Percentiles rank a stretch among this genome's conserved stretches.
Evolutionary conservation across 441 rosid genomes (phyloP).

Genomic region (Gossypium laxum): DNA sequence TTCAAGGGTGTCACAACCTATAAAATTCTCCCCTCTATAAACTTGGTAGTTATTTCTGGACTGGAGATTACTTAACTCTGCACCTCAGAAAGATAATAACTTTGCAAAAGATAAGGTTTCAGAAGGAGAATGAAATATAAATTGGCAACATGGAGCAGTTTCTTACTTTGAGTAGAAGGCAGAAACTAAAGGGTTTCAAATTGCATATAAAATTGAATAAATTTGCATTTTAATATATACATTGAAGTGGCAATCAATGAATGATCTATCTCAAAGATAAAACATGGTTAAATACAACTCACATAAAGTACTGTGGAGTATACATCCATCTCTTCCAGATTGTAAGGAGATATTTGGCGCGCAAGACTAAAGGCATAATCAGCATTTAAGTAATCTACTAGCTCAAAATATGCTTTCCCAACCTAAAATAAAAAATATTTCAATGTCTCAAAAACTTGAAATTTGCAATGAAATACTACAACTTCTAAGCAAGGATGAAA

Average conservation of each 20-base stretch:
- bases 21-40: neutral
- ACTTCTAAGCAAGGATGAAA: neutral
- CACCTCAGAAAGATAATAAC: neutral
- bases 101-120: neutral
- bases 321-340: slow-evolving; percentile 70
- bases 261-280: neutral
- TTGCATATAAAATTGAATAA: slow-evolving; percentile 3
- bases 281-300: slow-evolving; percentile 26
- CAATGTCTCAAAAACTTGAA: neutral
- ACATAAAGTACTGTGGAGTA: slow-evolving; percentile 81
- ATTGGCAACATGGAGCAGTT: neutral
- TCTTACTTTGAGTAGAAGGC: neutral
- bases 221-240: neutral
- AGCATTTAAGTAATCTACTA: slow-evolving; percentile 67
- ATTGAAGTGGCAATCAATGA: neutral
- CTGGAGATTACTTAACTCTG: neutral
- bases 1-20: neutral
- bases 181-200: neutral
- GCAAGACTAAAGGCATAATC: slow-evolving; percentile 57
- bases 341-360: slow-evolving; percentile 49
- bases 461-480: neutral
- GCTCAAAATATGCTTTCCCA: slow-evolving; percentile 69
- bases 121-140: neutral
- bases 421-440: slow-evolving; percentile 35
- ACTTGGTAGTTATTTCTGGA: neutral